Evolutionary conservation across 2,329 filamentous ascomycete genomes (phyloP), one percentile per base, ranked within the genome.

Genomic region (Arthrobotrys iridis): DNA sequence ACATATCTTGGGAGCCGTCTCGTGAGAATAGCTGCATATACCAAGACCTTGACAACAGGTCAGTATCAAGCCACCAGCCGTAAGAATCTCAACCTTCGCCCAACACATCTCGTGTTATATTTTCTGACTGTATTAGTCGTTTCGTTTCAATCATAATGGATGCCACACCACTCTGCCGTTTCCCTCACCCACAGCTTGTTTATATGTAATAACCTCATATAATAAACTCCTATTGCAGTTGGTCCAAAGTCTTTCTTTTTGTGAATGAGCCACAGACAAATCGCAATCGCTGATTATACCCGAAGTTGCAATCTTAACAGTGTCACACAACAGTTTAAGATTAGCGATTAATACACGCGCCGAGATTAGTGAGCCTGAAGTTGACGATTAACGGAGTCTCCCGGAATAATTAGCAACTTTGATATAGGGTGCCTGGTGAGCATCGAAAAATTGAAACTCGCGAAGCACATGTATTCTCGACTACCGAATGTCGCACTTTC

Each of bases 261-360:
- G 26, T 15, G 4, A 35, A 26, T 15, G 62, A 60, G 52, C 37
- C 48, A 8, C 20, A 18, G 35, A 70, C 52, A 52, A 43, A 24
- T 30, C n/a, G 52, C 52, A 3, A 6, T 26, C 33, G 5, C 26
- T 18, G n/a, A 52, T 33, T 33, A 48, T 67, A 20, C 30, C 57
- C 37, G n/a, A 11, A 37, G 28, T 28, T 24, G 58, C 22, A 71
- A 71, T 71, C 30, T 71, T 46, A 58, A 55, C 22, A 15, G 45
- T 71, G 66, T 71, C 66, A 58, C 58, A 71, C 66, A 57, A 20
- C 57, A 58, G 46, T 58, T 46, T 71, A 71, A 71, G 58, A 71
- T 71, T 71, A 58, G 66, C 66, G 66, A 71, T 58, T 43, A 37
- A 63, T 63, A 63, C 46, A 11, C 22, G 15, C 33, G 20, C 37